Base-by-base conservation (phyloP, 2,329 filamentous ascomycete genomes). In the Karstenula rhodostoma region DNA sequence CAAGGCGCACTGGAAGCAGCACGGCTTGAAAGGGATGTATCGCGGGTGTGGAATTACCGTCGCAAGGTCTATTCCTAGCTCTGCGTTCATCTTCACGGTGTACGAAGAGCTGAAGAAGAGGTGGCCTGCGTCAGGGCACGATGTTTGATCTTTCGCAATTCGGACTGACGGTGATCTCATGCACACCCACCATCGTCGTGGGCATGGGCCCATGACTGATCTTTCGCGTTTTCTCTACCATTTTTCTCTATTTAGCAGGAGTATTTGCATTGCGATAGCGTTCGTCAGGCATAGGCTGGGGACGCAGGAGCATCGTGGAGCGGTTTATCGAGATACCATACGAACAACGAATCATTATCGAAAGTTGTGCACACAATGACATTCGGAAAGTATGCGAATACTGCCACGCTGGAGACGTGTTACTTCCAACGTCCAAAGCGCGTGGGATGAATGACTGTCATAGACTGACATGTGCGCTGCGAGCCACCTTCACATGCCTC, bases 31-130 rank as follows among this genome's bases (percentile, higher is more conserved):
- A 65, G 94, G 93, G 1, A 83, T 98, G 76, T 99, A 99, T 77
- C 88, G 94, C 56, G 95, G 95, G 3, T 99, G 95, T 71, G 95
- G 95, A 33, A 95, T 99, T 67, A 99, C 95, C 0, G 93, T 95
- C 48, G 83, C 89, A 33, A 87, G 95, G 62, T 91, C 93, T 37
- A 94, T 93, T 33, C 95, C 95, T 2, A 97, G 94, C 78, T 97
- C 94, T n/a, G 95, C 95, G 8, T 93, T 98, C 73, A 99, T 99
- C 62, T 99, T 99, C 73, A 94, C 95, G 63, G 89, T 98, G 62
- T 98, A 94, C 75, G 95, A 98, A 79, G 90, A 89, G 15, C 78
- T 99, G 77, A 93, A 93, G 81, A 76, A 72, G 66, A 67, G 68
- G 35, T 78, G 75, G 75, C 69, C 73, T 37, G 68, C 68, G 35